Percentiles rank a stretch among this genome's conserved stretches.
phyloP scores from a whole-genome alignment of 805 yeast genomes.

The Isabelozyma pseudorhagii region DNA sequence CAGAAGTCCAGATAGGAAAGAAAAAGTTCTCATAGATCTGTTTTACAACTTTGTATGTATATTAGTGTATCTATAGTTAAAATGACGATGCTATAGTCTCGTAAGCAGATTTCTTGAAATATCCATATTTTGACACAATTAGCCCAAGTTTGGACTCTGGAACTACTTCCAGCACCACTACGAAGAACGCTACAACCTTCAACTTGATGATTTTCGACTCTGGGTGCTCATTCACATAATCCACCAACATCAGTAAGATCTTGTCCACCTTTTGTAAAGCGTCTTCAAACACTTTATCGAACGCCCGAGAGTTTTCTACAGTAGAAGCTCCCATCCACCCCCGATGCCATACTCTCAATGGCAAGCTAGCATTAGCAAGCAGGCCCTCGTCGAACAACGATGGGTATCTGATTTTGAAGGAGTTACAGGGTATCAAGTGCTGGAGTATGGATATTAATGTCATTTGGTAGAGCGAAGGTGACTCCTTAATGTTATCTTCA shows the following conservation, averaged over 20 bases:
- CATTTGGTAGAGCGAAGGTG: neutral
- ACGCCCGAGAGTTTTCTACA: neutral
- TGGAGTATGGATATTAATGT: slow-evolving; percentile 13
- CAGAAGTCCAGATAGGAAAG: too few species aligned
- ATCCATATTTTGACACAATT: neutral
- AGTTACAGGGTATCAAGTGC: slow-evolving; percentile 22
- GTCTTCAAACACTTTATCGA: neutral
- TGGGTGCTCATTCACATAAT: neutral
- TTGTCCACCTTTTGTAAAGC: neutral
- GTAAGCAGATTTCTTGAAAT: slow-evolving; percentile 5
- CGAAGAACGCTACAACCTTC: slow-evolving; percentile 9
- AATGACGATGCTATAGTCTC: slow-evolving; percentile 1
- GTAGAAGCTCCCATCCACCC: neutral
- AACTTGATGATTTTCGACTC: slow-evolving; percentile 1
- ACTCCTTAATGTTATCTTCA: slow-evolving; percentile 3
- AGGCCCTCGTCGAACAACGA: slow-evolving; percentile 12
- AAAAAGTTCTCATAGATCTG: too few species aligned
- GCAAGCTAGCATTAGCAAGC: neutral
- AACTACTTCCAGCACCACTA: neutral
- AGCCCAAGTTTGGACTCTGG: neutral
- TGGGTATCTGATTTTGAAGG: slow-evolving; percentile 24
- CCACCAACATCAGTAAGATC: neutral
- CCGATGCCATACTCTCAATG: neutral
- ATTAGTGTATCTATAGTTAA: too few species aligned
- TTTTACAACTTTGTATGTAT: neutral